Evolutionary conservation across 2,329 filamentous ascomycete species (phyloP), one percentile per base, ranked within the genome.

Genomic region (Venturia effusa): DNA sequence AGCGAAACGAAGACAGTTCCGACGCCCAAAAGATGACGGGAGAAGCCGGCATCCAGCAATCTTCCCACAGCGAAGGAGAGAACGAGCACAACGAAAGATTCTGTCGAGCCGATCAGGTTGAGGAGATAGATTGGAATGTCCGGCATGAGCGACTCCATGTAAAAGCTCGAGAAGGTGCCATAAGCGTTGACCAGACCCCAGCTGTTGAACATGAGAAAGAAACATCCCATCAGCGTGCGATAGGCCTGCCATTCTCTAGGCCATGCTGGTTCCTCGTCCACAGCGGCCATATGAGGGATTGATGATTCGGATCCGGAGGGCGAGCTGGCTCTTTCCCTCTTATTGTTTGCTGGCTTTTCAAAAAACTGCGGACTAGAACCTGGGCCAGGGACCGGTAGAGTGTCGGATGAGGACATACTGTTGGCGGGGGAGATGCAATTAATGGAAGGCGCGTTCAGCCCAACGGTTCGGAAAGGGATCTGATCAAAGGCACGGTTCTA

Each of bases 181-280:
- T 79, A 81, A 6, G 78, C 76, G 66, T 80, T 81, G 39, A 81
- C 77, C 1, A 80, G 68, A 13, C 78, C 78, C 77, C 78, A 80
- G 34, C 73, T 75, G 67, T 78, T 78, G 70, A 78, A 79, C 79
- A 81, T 81, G 63, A 81, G 76, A 64, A 80, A 74, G 69, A 81
- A 81, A 66, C 79, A 79, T 30, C 76, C 78, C 4, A 78, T 67
- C 64, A 80, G 71, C 62, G 75, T 76, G 7, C 72, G 67, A 65
- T 78, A 81, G 17, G 79, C 74, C 65, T 74, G 71, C 77, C 77
- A 79, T 55, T 73, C 71, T 32, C 65, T 71, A 1, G 79, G 79
- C 79, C 79, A 80, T 59, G 72, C 72, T 5, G 73, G 73, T 63
- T 40, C 62, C 8, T 64, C 62, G 55, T 60, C 48, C 24, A 39